Percentiles rank a stretch among this genome's conserved stretches.
Conservation (phyloP, 2,329 filamentous ascomycete species). For the Teratosphaeria nubilosa region DNA sequence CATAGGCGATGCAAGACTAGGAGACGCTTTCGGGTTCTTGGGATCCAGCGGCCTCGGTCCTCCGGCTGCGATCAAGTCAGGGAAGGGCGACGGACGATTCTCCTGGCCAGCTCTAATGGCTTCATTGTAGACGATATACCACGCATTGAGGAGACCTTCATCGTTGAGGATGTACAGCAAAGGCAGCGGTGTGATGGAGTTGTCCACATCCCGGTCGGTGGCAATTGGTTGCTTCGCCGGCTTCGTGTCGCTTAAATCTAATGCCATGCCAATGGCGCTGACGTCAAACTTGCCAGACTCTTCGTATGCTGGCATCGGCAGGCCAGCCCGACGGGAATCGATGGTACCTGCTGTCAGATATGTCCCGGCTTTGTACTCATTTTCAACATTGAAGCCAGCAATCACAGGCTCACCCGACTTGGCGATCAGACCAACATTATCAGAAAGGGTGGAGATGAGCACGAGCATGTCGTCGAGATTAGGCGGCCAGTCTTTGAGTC, state of each 20-base stretch:
- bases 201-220: slow-evolving; percentile 60
- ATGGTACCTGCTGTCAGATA: slow-evolving; percentile 53
- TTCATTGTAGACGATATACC: slow-evolving; percentile 89
- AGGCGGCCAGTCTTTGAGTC: slow-evolving; percentile 71
- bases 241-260: slow-evolving; percentile 52
- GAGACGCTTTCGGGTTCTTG: slow-evolving; percentile 1
- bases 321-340: slow-evolving; percentile 63
- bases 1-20: not conserved
- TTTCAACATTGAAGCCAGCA: slow-evolving; percentile 3
- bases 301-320: slow-evolving; percentile 51
- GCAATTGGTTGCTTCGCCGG: slow-evolving; percentile 18
- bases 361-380: slow-evolving; percentile 1
- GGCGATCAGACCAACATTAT: slow-evolving; percentile 69
- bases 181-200: slow-evolving; percentile 72
- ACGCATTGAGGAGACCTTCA: slow-evolving; percentile 72
- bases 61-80: slow-evolving; percentile 49
- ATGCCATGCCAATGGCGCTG: slow-evolving; percentile 63
- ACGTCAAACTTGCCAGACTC: slow-evolving; percentile 64
- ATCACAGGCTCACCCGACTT: slow-evolving; percentile 46
- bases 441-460: slow-evolving; percentile 67
- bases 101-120: slow-evolving; percentile 52
- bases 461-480: slow-evolving; percentile 73
- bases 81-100: slow-evolving; percentile 41
- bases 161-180: slow-evolving; percentile 79
- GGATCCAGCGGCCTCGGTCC: slow-evolving; percentile 5